These are phyloP conservation scores for Sambucus nigra DNA, from an alignment of 129 eudicot species.

Conservation along the genomic window DNA sequence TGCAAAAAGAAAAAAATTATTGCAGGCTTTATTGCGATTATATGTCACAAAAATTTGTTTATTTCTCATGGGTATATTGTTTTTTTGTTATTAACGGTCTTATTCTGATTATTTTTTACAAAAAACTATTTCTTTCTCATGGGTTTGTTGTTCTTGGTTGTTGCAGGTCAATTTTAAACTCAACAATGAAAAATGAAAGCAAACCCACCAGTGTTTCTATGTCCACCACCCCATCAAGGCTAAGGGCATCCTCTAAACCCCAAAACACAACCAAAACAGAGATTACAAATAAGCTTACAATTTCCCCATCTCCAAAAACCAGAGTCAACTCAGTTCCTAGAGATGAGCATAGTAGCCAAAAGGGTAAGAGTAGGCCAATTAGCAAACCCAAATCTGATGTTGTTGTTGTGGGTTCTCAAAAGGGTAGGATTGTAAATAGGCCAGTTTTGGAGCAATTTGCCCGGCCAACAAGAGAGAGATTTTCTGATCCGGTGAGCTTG, in stretches of 20 bases:
- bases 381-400: background rate
- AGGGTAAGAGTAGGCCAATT: background rate
- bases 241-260: conserved; percentile 5
- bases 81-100: too few species aligned
- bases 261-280: conserved; percentile 2
- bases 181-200: conserved; percentile 3
- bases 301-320: conserved; percentile 5
- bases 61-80: too few species aligned
- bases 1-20: too few species aligned
- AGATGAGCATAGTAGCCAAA: background rate
- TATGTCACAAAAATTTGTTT: too few species aligned
- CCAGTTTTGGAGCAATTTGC: conserved; percentile 13
- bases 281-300: background rate
- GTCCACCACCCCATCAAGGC: conserved; percentile 6
- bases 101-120: too few species aligned
- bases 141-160: too few species aligned
- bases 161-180: too few species aligned
- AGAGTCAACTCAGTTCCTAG: conserved; percentile 8
- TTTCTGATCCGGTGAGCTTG: background rate
- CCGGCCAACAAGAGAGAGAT: conserved; percentile 3
- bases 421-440: background rate
- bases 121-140: too few species aligned
- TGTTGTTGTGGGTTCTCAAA: too few species aligned
- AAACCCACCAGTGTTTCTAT: background rate
- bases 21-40: too few species aligned